Conservation (phyloP, 345 rosid genomes). For the Excoecaria agallocha region DNA sequence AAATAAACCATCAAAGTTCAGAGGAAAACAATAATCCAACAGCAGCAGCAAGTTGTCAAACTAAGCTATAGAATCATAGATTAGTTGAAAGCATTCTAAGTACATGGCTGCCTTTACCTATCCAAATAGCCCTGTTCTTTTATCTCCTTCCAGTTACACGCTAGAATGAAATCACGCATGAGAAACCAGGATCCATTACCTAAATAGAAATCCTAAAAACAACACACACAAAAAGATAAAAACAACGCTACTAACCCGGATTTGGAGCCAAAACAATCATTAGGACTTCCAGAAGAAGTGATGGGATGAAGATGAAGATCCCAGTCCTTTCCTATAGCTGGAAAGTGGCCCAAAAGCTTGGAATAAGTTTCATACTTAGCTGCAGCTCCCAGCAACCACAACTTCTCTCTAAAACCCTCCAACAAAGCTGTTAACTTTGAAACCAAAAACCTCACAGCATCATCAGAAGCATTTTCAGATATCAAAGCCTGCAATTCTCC, state of each 20-base stretch:
- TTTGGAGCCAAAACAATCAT: conserved; percentile 40
- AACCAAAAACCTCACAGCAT: conserved; percentile 35
- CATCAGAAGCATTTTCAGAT: conserved; percentile 20
- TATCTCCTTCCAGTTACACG: not conserved
- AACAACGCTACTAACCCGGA: conserved; percentile 40
- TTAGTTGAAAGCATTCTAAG: not conserved
- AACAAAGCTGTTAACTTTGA: conserved; percentile 40
- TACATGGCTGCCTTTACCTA: not conserved
- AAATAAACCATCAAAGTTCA: not conserved
- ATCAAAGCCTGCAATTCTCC: conserved; percentile 50
- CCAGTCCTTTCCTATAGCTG: conserved; percentile 54
- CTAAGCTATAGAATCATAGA: not conserved
- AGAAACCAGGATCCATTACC: not conserved
- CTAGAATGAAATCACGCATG: not conserved
- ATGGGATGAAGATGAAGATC: conserved; percentile 60
- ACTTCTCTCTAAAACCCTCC: conserved; percentile 34
- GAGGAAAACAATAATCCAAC: not conserved
- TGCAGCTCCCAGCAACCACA: conserved; percentile 56
- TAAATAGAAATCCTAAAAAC: not conserved
- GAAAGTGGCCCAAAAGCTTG: conserved; percentile 45
- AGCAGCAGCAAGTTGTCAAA: not conserved
- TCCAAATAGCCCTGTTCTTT: not conserved
- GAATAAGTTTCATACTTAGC: conserved; percentile 48
- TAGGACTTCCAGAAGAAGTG: conserved; percentile 38
- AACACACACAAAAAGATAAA: not conserved